phyloP scores from a whole-genome alignment of 768 basidiomycete species.

The Termitomyces sp. region DNA sequence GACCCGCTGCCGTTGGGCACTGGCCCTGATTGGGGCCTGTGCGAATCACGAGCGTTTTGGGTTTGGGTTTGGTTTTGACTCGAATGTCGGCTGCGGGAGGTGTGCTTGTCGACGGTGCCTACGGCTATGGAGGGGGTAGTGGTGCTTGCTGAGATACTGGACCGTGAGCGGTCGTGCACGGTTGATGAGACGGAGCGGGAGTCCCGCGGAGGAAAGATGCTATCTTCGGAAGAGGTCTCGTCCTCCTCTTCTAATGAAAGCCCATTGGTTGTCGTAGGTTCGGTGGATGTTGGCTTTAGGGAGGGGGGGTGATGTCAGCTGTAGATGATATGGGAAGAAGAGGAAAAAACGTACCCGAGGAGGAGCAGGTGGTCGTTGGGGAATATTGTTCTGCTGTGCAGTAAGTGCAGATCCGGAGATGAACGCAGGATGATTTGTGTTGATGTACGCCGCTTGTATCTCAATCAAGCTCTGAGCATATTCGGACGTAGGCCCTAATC shows the following conservation, averaged over 20 bases:
- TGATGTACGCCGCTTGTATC: conserved; percentile 99
- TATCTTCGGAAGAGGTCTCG: conserved; percentile 60
- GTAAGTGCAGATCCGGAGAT: conserved; percentile 73
- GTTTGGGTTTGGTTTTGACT: conserved; percentile 13
- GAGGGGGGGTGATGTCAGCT: conserved; percentile 18
- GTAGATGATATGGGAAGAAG: conserved; percentile 7
- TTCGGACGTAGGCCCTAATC: conserved; percentile 94
- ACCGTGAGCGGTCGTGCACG: conserved; percentile 69
- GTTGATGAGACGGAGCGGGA: conserved; percentile 76
- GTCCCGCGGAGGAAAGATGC: conserved; percentile 48
- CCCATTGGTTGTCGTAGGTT: conserved; percentile 54
- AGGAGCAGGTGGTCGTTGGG: conserved; percentile 40
- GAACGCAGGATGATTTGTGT: conserved; percentile 97
- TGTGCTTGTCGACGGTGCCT: conserved; percentile 27
- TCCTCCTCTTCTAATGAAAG: conserved; percentile 52
- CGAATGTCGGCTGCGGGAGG: conserved; percentile 28
- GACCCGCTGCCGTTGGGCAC: conserved; percentile 25
- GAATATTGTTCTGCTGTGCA: conserved; percentile 43
- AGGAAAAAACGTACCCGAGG: conserved; percentile 48
- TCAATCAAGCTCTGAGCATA: conserved; percentile 94
- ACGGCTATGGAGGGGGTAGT: conserved; percentile 25
- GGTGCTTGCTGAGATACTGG: conserved; percentile 33
- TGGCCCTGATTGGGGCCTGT: conserved; percentile 33
- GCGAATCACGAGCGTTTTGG: conserved; percentile 16
- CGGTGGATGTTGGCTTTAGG: conserved; percentile 58